Base-by-base conservation (phyloP, 805 yeast species). In the Scheffersomyces lignosus region DNA sequence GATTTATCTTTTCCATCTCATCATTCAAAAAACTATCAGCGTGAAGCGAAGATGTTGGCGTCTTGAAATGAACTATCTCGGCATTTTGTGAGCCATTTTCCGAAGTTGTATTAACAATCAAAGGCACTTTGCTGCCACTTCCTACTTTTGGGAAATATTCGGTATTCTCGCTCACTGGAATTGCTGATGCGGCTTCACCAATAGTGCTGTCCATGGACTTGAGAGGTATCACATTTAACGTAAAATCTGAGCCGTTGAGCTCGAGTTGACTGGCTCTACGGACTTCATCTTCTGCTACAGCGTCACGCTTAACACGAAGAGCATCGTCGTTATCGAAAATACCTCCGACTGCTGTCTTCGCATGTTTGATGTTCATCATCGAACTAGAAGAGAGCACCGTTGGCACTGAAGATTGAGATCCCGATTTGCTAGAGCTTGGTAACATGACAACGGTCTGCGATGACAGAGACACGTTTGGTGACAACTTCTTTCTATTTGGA, bases 21-120 rank as follows among this genome's bases (percentile, higher is more conserved):
- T n/a, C 26, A 15, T 7, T 28, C 23, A 26, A 27, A 27, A n/a
- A 16, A 22, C 13, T 6, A 14, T 17, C 15, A 27, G 15, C 5
- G 6, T 9, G 14, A 29, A 13, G 34, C 28, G 12, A 22, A 6
- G n/a, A 13, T 29, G 38, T 16, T 3, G 54, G 54, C 2, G 53
- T 51, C 26, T 37, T 28, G 17, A 51, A 51, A 18, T 41, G 31
- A 7, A 49, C 26, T 5, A 43, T 37, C 29, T 44, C 41, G 2
- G 38, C 27, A 8, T 29, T 18, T 14, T 26, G 30, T 8, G 29
- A 23, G 12, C 33, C 39, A 14, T 20, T 31, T 1, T 31, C 36
- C 9, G 57, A 20, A 20, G 24, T 10, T 20, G 24, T 49, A 18
- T 43, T 50, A 5, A 49, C 38, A 15, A 49, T 36, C 15, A 52